Base-by-base conservation (phyloP, 2,329 filamentous ascomycete genomes). In the Fonsecaea erecta region DNA sequence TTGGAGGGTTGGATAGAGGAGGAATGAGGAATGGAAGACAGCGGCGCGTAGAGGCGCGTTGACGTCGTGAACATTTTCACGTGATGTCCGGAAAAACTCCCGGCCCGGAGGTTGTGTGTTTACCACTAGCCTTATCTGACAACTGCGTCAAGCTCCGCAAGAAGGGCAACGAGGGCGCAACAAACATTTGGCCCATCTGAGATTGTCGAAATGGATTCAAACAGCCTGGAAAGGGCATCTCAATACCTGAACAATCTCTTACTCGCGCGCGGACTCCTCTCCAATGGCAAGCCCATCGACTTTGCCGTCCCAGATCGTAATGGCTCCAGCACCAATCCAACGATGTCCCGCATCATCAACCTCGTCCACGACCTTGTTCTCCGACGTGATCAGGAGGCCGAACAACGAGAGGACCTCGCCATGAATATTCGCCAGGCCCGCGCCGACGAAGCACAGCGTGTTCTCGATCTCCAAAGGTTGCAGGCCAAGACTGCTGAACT, bases 341-440 rank as follows among this genome's bases (percentile, higher is more conserved):
- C 90, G 18, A 94, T 95, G 88, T 90, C 90, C 21, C 87, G 88
- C 70, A 89, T 98, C 72, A 97, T 99, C 80, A 91, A 94, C 75
- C 85, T 99, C 26, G 88, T 99, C 55, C 97, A 99, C 77, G 95
- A 99, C 75, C 79, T 99, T 71, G 92, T 99, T 65, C 77, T 97
- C 66, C 87, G 93, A 71, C 87, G 93, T 82, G 95, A 99, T 77
- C 91, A 92, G 75, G 94, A 97, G 78, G 90, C 93, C 68, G 91
- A 95, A 69, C 90, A 96, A 76, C 89, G 92, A 73, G 94, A 97
- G 77, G 89, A 88, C 34, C 83, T 97, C 21, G 92, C 92, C 2
- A 85, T 86, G 14, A 92, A 91, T 3, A 86, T 98, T 62, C 90
- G 91, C 64, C 86, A 83, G 26, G 79, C 97, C 12, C 90, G 92